These are phyloP conservation scores for Pseudopyricularia cyperi DNA, from an alignment of 2,329 filamentous ascomycete species.

Conservation along the genomic window DNA sequence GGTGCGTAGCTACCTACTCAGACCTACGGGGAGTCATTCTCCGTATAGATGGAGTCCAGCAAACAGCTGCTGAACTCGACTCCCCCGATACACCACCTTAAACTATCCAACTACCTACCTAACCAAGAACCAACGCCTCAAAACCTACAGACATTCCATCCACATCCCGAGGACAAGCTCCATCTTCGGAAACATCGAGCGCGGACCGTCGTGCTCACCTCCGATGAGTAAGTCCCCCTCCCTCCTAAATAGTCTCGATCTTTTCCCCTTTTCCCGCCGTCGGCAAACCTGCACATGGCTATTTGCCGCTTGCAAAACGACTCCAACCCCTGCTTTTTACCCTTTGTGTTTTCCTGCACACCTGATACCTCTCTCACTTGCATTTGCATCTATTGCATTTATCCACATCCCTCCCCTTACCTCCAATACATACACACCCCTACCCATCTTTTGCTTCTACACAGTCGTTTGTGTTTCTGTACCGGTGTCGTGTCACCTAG, in stretches of 20 bases:
- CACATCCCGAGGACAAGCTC: conserved; percentile 56
- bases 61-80: no score
- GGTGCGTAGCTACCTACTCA: no score
- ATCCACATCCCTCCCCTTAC: conserved; percentile 2
- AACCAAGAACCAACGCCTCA: neutral
- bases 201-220: conserved; percentile 67
- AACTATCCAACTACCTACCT: no score
- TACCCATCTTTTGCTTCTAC: neutral
- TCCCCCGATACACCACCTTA: neutral
- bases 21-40: no score
- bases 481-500: no score
- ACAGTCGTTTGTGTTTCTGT: no score
- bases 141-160: conserved; percentile 17
- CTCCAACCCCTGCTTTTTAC: neutral
- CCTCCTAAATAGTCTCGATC: neutral
- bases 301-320: no score
- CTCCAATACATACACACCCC: no score
- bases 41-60: no score
- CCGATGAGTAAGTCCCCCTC: conserved; percentile 47
- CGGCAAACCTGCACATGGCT: no score
- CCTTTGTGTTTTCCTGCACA: neutral
- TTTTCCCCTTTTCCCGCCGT: neutral
- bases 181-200: conserved; percentile 73
- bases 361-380: neutral
- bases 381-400: neutral